These are phyloP conservation scores for Avena insularis DNA, from an alignment of 176 grass and related monocot species.

Conservation along the genomic window DNA sequence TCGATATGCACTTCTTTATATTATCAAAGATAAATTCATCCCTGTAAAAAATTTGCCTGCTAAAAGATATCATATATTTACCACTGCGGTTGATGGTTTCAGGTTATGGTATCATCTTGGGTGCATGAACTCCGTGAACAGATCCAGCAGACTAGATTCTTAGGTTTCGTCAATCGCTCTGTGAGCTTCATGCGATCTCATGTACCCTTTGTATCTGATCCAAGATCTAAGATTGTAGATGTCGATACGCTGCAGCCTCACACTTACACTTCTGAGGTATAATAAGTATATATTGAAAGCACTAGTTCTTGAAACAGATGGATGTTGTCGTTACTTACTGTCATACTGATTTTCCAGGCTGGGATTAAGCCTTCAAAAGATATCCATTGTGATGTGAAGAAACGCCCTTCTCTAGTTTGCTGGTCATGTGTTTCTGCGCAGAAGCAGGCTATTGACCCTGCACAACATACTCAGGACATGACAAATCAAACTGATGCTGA, in stretches of 20 bases:
- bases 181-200: constrained; percentile 79
- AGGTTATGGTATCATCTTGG: constrained; percentile 83
- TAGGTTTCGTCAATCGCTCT: constrained; percentile 72
- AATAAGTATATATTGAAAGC: constrained; percentile 25
- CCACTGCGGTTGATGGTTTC: constrained; percentile 15
- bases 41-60: neutral
- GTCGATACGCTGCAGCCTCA: constrained; percentile 56
- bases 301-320: constrained; percentile 25
- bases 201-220: constrained; percentile 67
- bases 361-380: constrained; percentile 35
- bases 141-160: constrained; percentile 81
- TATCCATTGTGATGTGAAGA: constrained; percentile 34
- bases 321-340: neutral
- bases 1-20: too few relatives aligned
- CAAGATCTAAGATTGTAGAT: constrained; percentile 81
- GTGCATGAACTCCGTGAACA: constrained; percentile 73
- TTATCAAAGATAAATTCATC: neutral
- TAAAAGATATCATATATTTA: constrained; percentile 41
- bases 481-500: constrained; percentile 19
- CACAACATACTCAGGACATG: constrained; percentile 36
- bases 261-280: constrained; percentile 51
- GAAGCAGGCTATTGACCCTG: constrained; percentile 16
- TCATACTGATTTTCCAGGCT: constrained; percentile 42
- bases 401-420: constrained; percentile 42
- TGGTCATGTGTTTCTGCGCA: constrained; percentile 56